These are phyloP conservation scores for Candida berthetii DNA, from an alignment of 805 yeast species.

Conservation along the genomic window DNA sequence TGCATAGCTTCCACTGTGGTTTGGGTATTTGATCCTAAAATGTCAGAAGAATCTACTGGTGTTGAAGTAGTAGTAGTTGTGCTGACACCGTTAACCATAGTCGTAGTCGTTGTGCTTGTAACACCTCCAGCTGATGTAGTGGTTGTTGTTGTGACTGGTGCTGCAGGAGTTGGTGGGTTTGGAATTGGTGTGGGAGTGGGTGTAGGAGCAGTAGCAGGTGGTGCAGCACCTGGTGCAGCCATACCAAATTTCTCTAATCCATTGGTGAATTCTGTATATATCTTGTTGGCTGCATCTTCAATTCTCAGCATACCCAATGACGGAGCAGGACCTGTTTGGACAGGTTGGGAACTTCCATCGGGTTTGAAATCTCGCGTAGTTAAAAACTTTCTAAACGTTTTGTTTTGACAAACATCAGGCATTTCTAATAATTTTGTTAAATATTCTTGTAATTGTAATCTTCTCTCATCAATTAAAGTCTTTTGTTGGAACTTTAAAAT, in stretches of 20 bases:
- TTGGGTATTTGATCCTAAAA: neutral
- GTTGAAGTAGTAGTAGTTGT: neutral
- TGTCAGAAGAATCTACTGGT: neutral
- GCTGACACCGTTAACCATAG: neutral
- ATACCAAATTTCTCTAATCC: slow-evolving; percentile 9
- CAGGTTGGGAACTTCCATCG: neutral
- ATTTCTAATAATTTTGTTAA: slow-evolving; percentile 48
- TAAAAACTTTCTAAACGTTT: slow-evolving; percentile 67
- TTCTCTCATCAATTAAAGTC: slow-evolving; percentile 59
- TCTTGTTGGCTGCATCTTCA: slow-evolving; percentile 14
- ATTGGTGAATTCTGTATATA: slow-evolving; percentile 14
- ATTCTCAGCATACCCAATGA: slow-evolving; percentile 6
- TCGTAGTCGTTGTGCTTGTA: neutral
- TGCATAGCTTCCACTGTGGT: slow-evolving; percentile 41
- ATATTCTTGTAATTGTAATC: slow-evolving; percentile 54
- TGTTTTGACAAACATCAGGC: slow-evolving; percentile 69
- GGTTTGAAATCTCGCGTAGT: slow-evolving; percentile 31
- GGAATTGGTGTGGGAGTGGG: neutral
- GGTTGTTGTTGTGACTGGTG: neutral
- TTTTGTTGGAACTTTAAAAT: slow-evolving; percentile 68
- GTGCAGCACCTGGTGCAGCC: slow-evolving; percentile 2
- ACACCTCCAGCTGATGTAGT: neutral
- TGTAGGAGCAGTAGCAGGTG: neutral
- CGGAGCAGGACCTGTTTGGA: neutral
- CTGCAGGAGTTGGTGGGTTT: neutral